Base-by-base conservation (phyloP, 768 basidiomycete genomes). In the Rhodotorula graminis region DNA sequence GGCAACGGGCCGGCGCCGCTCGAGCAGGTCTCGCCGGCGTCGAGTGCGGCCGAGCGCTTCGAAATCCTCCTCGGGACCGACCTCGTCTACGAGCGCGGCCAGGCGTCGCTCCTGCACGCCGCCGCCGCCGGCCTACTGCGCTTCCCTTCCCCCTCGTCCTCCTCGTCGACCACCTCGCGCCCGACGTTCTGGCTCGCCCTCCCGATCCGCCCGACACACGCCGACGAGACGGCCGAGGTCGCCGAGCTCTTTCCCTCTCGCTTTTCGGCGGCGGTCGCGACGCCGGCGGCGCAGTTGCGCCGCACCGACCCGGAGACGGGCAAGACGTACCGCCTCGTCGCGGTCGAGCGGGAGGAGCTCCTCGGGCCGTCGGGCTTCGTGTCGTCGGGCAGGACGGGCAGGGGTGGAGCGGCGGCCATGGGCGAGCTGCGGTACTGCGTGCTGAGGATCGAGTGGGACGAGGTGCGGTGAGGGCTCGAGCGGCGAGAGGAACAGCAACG, bases 1-100 rank as follows among this genome's bases (percentile, higher is more conserved):
- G 10, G 11, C 11, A n/a, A 19, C 12, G 40, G 11, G 37, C 25
- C 31, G 4, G 9, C 12, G 18, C 2, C 57, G 10, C 8, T 21
- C 33, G 29, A n/a, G n/a, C 29, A 46, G 27, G 9, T 29, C 40
- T 10, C 40, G 12, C n/a, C 40, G 23, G 1, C 23, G 29, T 12
- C 80, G 0, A 83, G 84, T 0, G 71, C 82, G 46, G 79, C 80
- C 27, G 55, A 65, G 46, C 81, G 84, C 3, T 91, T 89, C 81
- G 87, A 91, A 66, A 78, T 90, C 33, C 84, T 93, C 46, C 82
- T 93, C 52, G 91, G 88, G 0, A 90, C 91, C 46, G 90, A 93
- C 75, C 87, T 91, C 64, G 84, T 92, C 16, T 92, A 92, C 80
- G 85, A 90, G 71, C 85, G 87, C 0, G 80, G 84, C 27, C 90